Evolutionary conservation across 2,329 filamentous ascomycete genomes (phyloP).

Genomic region (Cercospora citrullina): DNA sequence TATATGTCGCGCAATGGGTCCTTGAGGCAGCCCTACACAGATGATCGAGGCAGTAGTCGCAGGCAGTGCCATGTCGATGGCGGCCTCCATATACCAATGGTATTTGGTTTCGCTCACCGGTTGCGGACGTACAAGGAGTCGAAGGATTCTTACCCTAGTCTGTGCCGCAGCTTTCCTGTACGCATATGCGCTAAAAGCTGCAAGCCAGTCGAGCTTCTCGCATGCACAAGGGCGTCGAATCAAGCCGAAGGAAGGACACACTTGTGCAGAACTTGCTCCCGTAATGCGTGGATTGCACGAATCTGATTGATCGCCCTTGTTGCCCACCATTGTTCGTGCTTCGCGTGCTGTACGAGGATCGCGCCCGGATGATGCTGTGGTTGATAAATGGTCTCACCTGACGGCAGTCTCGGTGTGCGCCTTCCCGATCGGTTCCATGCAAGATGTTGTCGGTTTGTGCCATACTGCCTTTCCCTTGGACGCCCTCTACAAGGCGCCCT

Average conservation of each 20-base stretch:
- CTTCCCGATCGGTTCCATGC: neutral
- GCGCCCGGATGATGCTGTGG: neutral
- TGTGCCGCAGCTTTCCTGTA: neutral
- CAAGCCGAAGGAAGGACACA: no score
- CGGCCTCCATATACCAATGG: slow-evolving; percentile 6
- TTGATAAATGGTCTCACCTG: neutral
- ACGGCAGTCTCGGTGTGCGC: neutral
- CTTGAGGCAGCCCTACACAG: neutral
- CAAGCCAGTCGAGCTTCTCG: neutral
- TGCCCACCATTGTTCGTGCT: neutral
- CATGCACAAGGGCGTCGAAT: no score
- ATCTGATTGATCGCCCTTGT: neutral
- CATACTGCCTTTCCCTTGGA: neutral
- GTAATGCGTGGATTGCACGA: no score
- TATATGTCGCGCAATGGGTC: neutral
- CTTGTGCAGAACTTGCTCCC: no score
- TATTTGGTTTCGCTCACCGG: neutral
- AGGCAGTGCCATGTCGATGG: neutral
- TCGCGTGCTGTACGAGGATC: neutral
- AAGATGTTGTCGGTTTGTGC: neutral
- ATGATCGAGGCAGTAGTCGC: neutral
- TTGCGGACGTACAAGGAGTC: neutral
- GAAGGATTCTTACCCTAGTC: neutral
- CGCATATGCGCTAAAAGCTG: neutral
- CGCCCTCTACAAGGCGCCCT: neutral